Conservation (phyloP, 1,284 basidiomycete genomes). For the Apiotrichum porosum region DNA sequence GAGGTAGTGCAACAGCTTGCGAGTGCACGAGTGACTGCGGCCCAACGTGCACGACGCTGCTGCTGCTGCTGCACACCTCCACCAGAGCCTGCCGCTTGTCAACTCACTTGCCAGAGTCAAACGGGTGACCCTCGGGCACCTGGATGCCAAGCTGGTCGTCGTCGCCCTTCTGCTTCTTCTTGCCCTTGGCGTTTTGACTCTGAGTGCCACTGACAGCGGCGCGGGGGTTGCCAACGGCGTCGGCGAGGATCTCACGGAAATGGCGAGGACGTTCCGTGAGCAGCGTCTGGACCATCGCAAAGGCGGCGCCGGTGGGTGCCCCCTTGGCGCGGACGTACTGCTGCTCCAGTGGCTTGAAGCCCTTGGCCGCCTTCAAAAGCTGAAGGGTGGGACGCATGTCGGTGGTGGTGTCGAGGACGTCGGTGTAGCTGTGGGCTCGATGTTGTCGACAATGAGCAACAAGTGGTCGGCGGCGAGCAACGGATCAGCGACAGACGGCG, state of each 20-base stretch:
- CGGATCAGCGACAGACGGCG: too few relatives aligned
- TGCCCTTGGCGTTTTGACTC: not conserved
- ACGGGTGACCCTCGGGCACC: conserved; percentile 38
- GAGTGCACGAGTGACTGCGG: conserved; percentile 37
- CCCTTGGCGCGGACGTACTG: not conserved
- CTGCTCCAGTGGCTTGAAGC: too few relatives aligned
- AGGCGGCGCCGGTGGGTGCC: conserved; percentile 25
- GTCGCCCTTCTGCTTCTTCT: conserved; percentile 4
- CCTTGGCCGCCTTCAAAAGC: not conserved
- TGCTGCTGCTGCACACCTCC: too few relatives aligned
- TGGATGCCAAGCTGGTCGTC: conserved; percentile 1
- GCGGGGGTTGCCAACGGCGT: conserved; percentile 13
- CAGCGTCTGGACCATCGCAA: conserved; percentile 30
- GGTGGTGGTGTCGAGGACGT: too few relatives aligned
- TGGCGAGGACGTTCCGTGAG: conserved; percentile 27
- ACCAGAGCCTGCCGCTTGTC: too few relatives aligned
- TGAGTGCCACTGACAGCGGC: not conserved
- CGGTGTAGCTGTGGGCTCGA: not conserved
- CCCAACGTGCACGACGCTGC: too few relatives aligned
- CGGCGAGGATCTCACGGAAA: conserved; percentile 34
- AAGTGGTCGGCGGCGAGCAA: too few relatives aligned
- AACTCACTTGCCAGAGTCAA: conserved; percentile 38
- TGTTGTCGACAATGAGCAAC: not conserved
- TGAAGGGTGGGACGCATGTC: not conserved
- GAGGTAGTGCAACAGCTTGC: too few relatives aligned